phyloP scores from a whole-genome alignment of 1,284 basidiomycete genomes.

The Lignosus rhinocerotis region DNA sequence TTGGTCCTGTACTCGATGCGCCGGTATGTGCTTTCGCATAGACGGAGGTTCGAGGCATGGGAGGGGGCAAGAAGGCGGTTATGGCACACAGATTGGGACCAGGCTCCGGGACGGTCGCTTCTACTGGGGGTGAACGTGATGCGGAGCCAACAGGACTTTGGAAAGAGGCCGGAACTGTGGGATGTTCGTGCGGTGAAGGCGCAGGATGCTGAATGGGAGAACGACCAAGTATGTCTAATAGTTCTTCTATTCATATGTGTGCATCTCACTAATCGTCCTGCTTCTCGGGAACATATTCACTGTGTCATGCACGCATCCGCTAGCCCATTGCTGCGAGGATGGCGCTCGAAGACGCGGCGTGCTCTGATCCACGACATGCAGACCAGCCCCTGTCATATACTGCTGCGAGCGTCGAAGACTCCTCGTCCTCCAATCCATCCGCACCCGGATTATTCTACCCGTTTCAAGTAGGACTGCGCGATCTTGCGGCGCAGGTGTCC shows the following conservation, averaged over 20 bases:
- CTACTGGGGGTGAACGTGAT: neutral
- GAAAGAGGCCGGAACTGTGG: conserved; percentile 26
- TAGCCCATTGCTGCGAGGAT: conserved; percentile 14
- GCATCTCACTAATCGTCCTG: neutral
- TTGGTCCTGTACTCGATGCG: conserved; percentile 30
- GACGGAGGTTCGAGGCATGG: conserved; percentile 11
- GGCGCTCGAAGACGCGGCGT: neutral
- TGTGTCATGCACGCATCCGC: neutral
- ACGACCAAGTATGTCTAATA: conserved; percentile 21
- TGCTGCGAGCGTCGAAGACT: neutral
- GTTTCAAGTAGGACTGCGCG: conserved; percentile 14
- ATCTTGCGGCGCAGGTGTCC: conserved; percentile 9
- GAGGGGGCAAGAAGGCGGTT: neutral
- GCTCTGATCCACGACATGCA: neutral
- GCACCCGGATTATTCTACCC: conserved; percentile 4
- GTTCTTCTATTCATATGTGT: neutral
- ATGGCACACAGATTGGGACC: conserved; percentile 9
- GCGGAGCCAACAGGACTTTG: conserved; percentile 11
- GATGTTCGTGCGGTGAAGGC: conserved; percentile 15
- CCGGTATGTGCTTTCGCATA: conserved; percentile 18
- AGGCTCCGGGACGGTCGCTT: neutral
- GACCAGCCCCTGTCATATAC: neutral
- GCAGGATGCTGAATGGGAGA: conserved; percentile 12
- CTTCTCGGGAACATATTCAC: neutral
- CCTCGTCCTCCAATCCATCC: neutral